Evolutionary conservation across 148 eudicot genomes (phyloP), one percentile per base, ranked within the genome.

Genomic region (Camellia sinensis): DNA sequence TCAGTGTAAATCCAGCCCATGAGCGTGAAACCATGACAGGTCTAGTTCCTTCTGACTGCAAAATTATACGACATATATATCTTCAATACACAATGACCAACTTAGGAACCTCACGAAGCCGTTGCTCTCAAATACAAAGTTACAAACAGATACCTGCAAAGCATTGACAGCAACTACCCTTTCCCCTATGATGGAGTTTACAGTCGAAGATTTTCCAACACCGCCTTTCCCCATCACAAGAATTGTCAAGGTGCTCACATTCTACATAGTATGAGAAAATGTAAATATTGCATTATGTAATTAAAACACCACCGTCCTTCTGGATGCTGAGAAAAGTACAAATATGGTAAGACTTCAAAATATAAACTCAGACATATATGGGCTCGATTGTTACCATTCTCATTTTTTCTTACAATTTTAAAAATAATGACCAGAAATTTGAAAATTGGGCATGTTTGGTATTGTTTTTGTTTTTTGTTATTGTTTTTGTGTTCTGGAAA

Each of bases 181-280:
- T 85, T 96, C 99, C 45, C 99, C 99, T 60, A 95, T 62, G 41
- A 95, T 89, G 0, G 99, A 95, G 82, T 95, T 95, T 73, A 95
- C 90, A 10, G 94, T 93, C 3, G 97, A 93, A 17, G 99, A 95
- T 80, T 95, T 95, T 60, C 99, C 99, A 80, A 95, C 97, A 71
- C 99, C 99, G 0, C 99, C 89, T 90, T 95, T 95, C 67, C 99
- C 99, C 97, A 96, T 89, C 10, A 96, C 91, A 57, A 96, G 97
- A 77, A 96, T 91, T 29, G 99, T 96, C 90, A 96, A 82, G 8
- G 93, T 88, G 83, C 72, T 81, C 52, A 93, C 94, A 82, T 91
- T 79, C 98, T 96, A 83, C 82, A 84, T 21, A 43, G 21, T 46
- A 17, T 43, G 52, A 15, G 18, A 69, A 69, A 69, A 44, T 44